Conservation (phyloP, 2,329 filamentous ascomycete species). For the Colletotrichum tabaci region DNA sequence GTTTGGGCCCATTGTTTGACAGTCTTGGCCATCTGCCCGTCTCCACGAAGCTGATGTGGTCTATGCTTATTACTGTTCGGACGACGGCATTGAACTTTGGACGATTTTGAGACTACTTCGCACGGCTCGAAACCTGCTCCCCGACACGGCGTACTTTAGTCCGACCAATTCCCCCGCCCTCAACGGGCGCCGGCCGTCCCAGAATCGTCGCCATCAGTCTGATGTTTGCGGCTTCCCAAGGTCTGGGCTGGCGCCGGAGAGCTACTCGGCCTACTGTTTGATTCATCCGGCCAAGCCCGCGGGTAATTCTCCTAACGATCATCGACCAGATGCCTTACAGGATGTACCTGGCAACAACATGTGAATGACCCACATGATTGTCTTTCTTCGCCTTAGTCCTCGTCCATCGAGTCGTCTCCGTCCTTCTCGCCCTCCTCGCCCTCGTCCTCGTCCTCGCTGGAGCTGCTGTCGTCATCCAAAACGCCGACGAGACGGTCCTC, state of each 20-base stretch:
- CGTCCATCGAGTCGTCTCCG: constrained; percentile 69
- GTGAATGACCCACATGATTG: constrained; percentile 6
- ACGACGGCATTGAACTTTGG: constrained; percentile 33
- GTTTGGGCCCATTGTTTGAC: constrained; percentile 29
- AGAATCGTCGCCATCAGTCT: constrained; percentile 12
- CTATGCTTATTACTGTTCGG: constrained; percentile 28
- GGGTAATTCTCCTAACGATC: constrained; percentile 12
- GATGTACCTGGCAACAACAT: constrained; percentile 4
- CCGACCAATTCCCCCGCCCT: constrained; percentile 3
- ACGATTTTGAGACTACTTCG: constrained; percentile 26
- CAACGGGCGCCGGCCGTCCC: constrained; percentile 4
- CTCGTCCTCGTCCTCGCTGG: constrained; percentile 75
- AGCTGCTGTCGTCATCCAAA: constrained; percentile 77
- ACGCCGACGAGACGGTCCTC: constrained; percentile 86
- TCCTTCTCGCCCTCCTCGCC: constrained; percentile 62
- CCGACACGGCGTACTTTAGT: constrained; percentile 11
- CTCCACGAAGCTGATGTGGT: constrained; percentile 19
- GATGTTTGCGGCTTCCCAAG: constrained; percentile 5
- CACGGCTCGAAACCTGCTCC: constrained; percentile 21
- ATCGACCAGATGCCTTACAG: constrained; percentile 1
- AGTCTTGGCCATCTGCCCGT: constrained; percentile 23
- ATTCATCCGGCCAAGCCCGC: constrained; percentile 19
- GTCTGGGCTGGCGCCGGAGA: constrained; percentile 6
- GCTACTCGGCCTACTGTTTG: constrained; percentile 14
- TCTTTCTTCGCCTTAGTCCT: constrained; percentile 47